Base-by-base conservation (phyloP, 176 grass and related monocot genomes). In the Ananas comosus region DNA sequence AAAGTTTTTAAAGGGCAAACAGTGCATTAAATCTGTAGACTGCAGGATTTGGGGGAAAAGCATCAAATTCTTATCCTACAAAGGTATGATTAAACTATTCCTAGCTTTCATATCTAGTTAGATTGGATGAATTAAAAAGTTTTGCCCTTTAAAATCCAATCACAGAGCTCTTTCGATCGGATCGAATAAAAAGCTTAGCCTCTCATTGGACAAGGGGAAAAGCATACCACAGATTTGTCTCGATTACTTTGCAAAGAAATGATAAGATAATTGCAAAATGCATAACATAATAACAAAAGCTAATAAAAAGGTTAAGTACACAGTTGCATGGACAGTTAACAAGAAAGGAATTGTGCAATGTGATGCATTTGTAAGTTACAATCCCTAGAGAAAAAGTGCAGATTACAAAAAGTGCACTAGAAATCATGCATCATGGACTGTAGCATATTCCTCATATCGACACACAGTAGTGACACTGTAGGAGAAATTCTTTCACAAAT, bases 331-430 rank as follows among this genome's bases (percentile, higher is more conserved):
- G 33, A 50, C 33, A 78, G 48, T 51, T 64, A 71, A 23, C 67
- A 79, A 79, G 58, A 72, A 79, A 79, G 77, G 77, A 66, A 79
- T 79, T 59, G 10, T 74, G 21, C 11, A 9, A 19, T 47, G 24
- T 25, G 58, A 17, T 47, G 14, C 71, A 48, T 48, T 64, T 14
- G 10, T 63, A 12, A 17, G 66, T 69, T 77, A 12, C 50, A 78
- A 53, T 67, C 63, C 50, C 53, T 48, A 63, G 70, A 11, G 29
- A 19, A 70, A 10, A 63, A 64, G 51, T 13, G 56, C 11, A 64
- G 13, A 19, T 13, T 16, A 1, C 42, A 22, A 67, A 13, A 53
- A 68, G 12, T 27, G 56, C 57, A 82, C 74, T 61, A 42, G 33
- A 42, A 42, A 42, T 42, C 33, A 42, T 42, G 33, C 33, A 42